Percentiles rank a stretch among this genome's conserved stretches.
Conservation (phyloP, 2,329 filamentous ascomycete genomes). For the Aspergillus amoenus region DNA sequence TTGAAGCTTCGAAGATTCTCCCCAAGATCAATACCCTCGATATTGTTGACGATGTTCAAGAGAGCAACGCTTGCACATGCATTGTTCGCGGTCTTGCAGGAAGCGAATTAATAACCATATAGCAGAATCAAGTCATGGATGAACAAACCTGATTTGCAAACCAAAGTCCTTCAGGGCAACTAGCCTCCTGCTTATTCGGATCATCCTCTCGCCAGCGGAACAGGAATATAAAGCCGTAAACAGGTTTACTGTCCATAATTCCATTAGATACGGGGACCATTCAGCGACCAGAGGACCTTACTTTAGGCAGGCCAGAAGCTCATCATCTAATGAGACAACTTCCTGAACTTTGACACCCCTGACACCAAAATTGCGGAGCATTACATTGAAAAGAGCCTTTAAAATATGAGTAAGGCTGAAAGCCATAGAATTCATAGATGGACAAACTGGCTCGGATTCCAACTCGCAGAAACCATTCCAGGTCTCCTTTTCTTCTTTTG, state of each 20-base stretch:
- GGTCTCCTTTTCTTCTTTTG: constrained; percentile 37
- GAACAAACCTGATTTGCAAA: constrained; percentile 80
- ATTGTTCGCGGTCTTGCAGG: constrained; percentile 71
- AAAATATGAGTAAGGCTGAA: not conserved
- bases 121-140: not conserved
- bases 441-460: constrained; percentile 79
- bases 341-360: constrained; percentile 72
- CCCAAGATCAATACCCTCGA: constrained; percentile 65
- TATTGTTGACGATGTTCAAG: constrained; percentile 91
- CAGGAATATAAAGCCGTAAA: constrained; percentile 86
- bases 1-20: constrained; percentile 72
- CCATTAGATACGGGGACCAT: constrained; percentile 2
- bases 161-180: constrained; percentile 71
- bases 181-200: constrained; percentile 50
- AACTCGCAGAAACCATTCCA: constrained; percentile 64
- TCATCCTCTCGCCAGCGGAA: constrained; percentile 70
- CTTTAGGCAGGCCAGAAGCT: constrained; percentile 63
- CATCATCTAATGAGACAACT: constrained; percentile 69
- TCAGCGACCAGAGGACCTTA: constrained; percentile 38
- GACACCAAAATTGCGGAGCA: constrained; percentile 77
- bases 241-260: constrained; percentile 58
- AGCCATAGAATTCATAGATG: not conserved
- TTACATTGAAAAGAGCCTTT: constrained; percentile 80
- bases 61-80: constrained; percentile 91
- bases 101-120: constrained; percentile 2